Evolutionary conservation across 208 protist species (phyloP), one percentile per base, ranked within the genome.

Genomic region (Trypanosoma melophagium): DNA sequence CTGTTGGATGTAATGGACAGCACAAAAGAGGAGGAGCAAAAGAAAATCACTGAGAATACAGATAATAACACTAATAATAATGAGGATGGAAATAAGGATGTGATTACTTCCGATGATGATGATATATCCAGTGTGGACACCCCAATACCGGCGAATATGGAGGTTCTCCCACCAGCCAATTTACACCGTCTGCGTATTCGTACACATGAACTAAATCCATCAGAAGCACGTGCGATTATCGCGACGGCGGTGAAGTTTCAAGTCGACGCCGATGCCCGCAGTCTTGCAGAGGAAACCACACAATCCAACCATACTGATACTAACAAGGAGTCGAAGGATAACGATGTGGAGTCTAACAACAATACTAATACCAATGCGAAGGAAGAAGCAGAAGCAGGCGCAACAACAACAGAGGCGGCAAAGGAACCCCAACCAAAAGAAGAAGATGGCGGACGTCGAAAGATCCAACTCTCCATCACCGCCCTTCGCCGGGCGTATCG

Each of bases 141-240:
- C 9, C 44, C 54, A 10, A 40, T 66, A 22, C 57, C 66, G 22
- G 41, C 31, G 12, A 58, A 69, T 25, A 42, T 59, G 0, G 51
- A 17, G 16, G 54, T 92, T 47, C 45, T 66, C 21, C 77, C 89
- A 5, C 79, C 77, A 7, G 71, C 85, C 7, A 79, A 93, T 55
- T 69, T 93, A 14, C 80, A 89, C 56, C 87, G 87, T 51, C 69
- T 89, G 56, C 87, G 87, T 52, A 73, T 93, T 45, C 83, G 84
- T 44, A 68, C 79, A 21, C 81, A 74, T 52, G 49, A 81, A 28
- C 67, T 93, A 1, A 57, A 60, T 10, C 68, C 75, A 38, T 74
- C 81, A 10, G 81, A 86, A 45, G 87, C 84, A 22, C 80, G 87
- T 55, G 70, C 58, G 14, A 67, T 93, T 28, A 52, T 93, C 50